Evolutionary conservation across 2,329 filamentous ascomycete genomes (phyloP).

Genomic region (Zalaria sp.): DNA sequence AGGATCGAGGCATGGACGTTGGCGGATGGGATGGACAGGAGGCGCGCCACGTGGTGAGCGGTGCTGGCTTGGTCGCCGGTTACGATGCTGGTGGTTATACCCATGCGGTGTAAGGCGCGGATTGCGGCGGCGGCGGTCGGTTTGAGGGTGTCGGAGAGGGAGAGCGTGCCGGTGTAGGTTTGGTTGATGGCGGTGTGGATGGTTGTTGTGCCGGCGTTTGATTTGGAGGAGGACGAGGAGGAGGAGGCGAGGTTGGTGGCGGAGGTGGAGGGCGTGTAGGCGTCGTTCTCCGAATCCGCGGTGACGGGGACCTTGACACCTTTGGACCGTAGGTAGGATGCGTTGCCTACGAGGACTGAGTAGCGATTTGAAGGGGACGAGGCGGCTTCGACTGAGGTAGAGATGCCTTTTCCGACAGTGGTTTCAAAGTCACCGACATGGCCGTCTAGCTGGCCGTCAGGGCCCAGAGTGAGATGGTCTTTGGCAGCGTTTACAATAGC

Average conservation of each 20-base stretch:
- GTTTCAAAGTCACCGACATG: conserved; percentile 75
- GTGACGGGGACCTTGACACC: conserved; percentile 47
- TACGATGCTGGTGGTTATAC: conserved; percentile 77
- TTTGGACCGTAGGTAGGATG: conserved; percentile 58
- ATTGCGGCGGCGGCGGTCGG: conserved; percentile 70
- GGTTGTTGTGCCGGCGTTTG: conserved; percentile 60
- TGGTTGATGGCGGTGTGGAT: conserved; percentile 85
- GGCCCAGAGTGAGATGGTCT: conserved; percentile 55
- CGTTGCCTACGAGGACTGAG: conserved; percentile 71
- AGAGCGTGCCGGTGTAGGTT: conserved; percentile 66
- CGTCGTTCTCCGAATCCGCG: conserved; percentile 38
- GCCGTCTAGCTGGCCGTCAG: conserved; percentile 65
- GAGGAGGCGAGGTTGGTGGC: conserved; percentile 15
- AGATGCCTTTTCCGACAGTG: conserved; percentile 71
- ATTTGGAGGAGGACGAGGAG: conserved; percentile 9
- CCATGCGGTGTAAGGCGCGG: conserved; percentile 68
- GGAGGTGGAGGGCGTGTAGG: conserved; percentile 12
- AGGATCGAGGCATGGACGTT: conserved; percentile 79
- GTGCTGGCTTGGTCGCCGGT: conserved; percentile 84
- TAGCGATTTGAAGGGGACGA: conserved; percentile 57
- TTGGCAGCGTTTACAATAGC: conserved; percentile 69
- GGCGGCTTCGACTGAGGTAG: conserved; percentile 65
- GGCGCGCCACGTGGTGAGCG: conserved; percentile 66
- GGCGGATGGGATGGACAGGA: conserved; percentile 63
- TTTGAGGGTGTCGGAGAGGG: conserved; percentile 83